Base-by-base conservation (phyloP, 768 basidiomycete genomes). In the Mycena rosella region DNA sequence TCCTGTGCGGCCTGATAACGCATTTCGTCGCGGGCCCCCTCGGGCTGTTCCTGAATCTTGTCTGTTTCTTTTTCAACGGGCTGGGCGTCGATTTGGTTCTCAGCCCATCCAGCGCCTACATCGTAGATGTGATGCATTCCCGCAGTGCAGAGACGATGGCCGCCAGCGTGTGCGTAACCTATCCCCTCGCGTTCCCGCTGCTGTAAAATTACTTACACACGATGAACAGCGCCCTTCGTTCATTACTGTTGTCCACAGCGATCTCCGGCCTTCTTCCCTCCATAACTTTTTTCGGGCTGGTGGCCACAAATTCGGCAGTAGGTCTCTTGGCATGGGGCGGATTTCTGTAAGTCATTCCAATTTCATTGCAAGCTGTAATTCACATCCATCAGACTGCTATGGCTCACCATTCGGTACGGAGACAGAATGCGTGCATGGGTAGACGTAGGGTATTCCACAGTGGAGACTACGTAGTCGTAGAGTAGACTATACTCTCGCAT, bases 91-190 rank as follows among this genome's bases (percentile, higher is more conserved):
- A 87, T 63, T 69, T 83, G 56, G 79, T 84, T 6, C 72, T 88
- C 29, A 79, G 81, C 5, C 88, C 87, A 1, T 77, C 77, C 0
- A 78, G 81, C 11, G 79, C 87, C 1, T 88, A 87, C 65, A 72
- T 72, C 32, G 81, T 87, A 6, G 88, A 88, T 57, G 75, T 88
- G 18, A 66, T 88, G 72, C 86, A 84, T 32, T 67, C 77, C 17
- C 78, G 79, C 27, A 87, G 86, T 63, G 85, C 87, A 3, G 86
- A 89, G 70, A 77, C 79, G 20, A 80, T 80, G 73, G 87, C 85
- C 0, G 86, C 83, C 0, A 76, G 74, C 52, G 72, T 74, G 87
- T 77, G 22, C 54, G 78, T 65, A 60, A n/a, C n/a, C n/a, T n/a
- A n/a, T 38, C 7, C 32, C 56, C 24, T 54, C 38, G 34, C 8